These are phyloP conservation scores for Fusarium coffeatum DNA, from an alignment of 2,329 filamentous ascomycete genomes.

Conservation along the genomic window DNA sequence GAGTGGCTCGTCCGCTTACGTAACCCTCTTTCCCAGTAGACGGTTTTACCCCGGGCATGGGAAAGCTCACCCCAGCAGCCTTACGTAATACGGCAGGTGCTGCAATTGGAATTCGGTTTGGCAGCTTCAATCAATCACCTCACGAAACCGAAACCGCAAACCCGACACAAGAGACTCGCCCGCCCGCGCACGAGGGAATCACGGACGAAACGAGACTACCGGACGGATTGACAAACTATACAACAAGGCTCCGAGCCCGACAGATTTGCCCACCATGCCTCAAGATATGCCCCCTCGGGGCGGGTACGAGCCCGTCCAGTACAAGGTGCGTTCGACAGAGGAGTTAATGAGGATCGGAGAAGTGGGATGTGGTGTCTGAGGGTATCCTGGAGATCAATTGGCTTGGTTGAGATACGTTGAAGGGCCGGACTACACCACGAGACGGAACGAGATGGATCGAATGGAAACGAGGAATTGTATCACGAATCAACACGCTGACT, in stretches of 20 bases:
- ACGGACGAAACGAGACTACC: slow-evolving; percentile 15
- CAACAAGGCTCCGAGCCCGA: slow-evolving; percentile 15
- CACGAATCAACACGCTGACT: slow-evolving; percentile 15
- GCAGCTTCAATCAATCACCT: slow-evolving; percentile 46
- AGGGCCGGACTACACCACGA: background rate
- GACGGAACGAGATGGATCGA: background rate
- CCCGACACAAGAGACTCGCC: slow-evolving; percentile 15
- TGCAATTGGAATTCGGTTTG: slow-evolving; percentile 30
- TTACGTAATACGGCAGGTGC: slow-evolving; percentile 44
- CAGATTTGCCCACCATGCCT: slow-evolving; percentile 74
- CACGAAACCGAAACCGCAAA: slow-evolving; percentile 30
- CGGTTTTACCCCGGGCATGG: slow-evolving; percentile 14
- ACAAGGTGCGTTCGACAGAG: slow-evolving; percentile 74
- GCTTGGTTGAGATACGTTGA: background rate
- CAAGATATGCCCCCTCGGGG: slow-evolving; percentile 97
- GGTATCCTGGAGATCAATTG: background rate
- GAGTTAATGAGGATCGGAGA: background rate
- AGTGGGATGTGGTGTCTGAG: background rate
- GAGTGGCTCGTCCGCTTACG: slow-evolving; percentile 29
- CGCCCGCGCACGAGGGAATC: slow-evolving; percentile 29
- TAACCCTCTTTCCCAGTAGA: background rate
- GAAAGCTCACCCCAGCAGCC: slow-evolving; percentile 6
- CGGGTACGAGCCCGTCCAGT: slow-evolving; percentile 96
- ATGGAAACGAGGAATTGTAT: background rate
- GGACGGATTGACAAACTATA: background rate